Evolutionary conservation across 805 yeast genomes (phyloP).

Genomic region (Wickerhamiella sergipiensis): DNA sequence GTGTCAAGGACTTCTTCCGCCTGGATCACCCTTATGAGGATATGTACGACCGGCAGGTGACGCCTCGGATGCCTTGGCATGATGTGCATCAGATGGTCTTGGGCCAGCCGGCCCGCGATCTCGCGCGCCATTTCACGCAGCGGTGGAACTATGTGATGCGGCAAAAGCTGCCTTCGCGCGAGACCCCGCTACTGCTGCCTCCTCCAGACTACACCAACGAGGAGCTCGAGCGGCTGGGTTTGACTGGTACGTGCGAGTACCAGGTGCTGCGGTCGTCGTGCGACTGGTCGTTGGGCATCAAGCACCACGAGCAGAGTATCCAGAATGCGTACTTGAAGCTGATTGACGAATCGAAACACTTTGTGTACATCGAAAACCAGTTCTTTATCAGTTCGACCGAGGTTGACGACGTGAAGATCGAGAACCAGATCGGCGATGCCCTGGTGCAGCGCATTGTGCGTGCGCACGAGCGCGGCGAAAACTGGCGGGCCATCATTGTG

Average conservation of each 20-base stretch:
- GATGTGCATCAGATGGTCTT: constrained; percentile 93
- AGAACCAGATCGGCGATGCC: constrained; percentile 90
- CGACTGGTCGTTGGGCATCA: constrained; percentile 83
- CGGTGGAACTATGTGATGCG: constrained; percentile 91
- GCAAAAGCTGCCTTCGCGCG: constrained; percentile 87
- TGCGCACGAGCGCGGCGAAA: constrained; percentile 62
- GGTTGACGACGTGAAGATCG: constrained; percentile 60
- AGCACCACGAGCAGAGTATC: constrained; percentile 74
- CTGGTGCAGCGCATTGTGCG: constrained; percentile 88
- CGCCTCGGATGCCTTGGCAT: constrained; percentile 99
- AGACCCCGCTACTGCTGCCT: constrained; percentile 83
- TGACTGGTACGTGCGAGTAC: constrained; percentile 80
- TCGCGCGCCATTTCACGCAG: constrained; percentile 89
- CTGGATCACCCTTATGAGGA: constrained; percentile 80
- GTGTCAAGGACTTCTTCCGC: constrained; percentile 73
- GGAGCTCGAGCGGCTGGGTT: constrained; percentile 44
- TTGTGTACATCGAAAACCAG: constrained; percentile 89
- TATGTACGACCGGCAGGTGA: constrained; percentile 67
- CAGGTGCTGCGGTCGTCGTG: constrained; percentile 85
- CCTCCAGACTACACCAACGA: constrained; percentile 74
- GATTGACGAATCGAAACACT: constrained; percentile 85
- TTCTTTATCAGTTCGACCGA: constrained; percentile 85
- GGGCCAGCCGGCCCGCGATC: constrained; percentile 88
- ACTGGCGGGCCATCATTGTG: constrained; percentile 82
- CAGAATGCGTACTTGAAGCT: constrained; percentile 84